A percentile compares a stretch with the other conserved stretches of the same genome.
phyloP scores from a whole-genome alignment of 306 rosid genomes.

The Dicorynia guianensis region DNA sequence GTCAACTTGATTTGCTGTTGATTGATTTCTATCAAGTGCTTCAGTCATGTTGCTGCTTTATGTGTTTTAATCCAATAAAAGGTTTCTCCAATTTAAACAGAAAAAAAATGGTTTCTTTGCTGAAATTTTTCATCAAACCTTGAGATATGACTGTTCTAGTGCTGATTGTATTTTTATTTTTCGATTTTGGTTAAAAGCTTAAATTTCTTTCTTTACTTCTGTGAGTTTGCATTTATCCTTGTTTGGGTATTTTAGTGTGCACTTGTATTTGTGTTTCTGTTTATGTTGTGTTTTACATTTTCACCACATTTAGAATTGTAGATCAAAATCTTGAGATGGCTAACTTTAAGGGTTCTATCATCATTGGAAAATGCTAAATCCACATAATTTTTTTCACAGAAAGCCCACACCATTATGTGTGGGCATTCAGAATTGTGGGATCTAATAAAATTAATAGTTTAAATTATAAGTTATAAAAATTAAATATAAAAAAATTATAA shows the following conservation, averaged over 20 bases:
- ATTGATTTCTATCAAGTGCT: not conserved
- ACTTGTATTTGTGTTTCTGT: not conserved
- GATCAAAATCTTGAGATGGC: not conserved
- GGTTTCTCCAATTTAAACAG: not conserved
- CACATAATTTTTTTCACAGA: too few species aligned
- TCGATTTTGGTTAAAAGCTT: not conserved
- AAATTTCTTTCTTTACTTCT: slow-evolving; percentile 6
- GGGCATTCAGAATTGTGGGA: too few species aligned
- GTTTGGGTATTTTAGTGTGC: not conserved
- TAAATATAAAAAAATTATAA: too few species aligned
- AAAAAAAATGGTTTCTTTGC: not conserved
- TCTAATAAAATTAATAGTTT: too few species aligned
- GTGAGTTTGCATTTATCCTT: not conserved
- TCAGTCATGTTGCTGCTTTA: not conserved
- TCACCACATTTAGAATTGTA: not conserved
- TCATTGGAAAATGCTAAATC: too few species aligned
- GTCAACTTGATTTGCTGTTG: not conserved
- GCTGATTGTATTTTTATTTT: not conserved
- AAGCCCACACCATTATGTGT: too few species aligned
- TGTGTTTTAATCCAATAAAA: not conserved
- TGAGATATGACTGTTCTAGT: not conserved
- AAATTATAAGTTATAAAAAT: too few species aligned
- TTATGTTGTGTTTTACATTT: not conserved
- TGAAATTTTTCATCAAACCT: slow-evolving; percentile 4
- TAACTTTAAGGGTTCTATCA: not conserved